Conservation (phyloP, 106 monocot species). For the Phalaenopsis aphrodite region DNA sequence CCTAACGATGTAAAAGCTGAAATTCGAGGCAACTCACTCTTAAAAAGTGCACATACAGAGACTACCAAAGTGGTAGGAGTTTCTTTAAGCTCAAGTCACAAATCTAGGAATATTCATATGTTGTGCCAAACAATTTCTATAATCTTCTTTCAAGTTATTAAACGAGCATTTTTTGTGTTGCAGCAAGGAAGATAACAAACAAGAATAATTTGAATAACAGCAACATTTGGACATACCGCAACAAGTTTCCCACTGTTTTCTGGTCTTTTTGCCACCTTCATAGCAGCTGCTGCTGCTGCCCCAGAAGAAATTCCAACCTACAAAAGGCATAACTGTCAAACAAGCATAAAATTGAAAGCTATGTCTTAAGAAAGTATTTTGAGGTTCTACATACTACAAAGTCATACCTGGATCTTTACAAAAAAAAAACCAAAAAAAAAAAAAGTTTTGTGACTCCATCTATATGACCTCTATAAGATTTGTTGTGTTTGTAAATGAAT, state of each 20-base stretch:
- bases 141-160: not conserved
- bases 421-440: no score
- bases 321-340: slow-evolving; percentile 5
- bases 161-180: not conserved
- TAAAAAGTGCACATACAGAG: no score
- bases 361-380: no score
- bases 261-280: slow-evolving; percentile 79
- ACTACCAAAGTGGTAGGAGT: not conserved
- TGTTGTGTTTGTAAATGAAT: no score
- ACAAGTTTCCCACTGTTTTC: slow-evolving; percentile 95
- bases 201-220: not conserved
- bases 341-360: not conserved
- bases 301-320: slow-evolving; percentile 99
- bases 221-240: slow-evolving; percentile 33
- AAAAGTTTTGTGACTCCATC: no score
- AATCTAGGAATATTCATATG: not conserved
- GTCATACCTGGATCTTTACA: no score
- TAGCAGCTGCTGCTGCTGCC: slow-evolving; percentile 86
- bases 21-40: no score
- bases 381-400: no score
- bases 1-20: no score
- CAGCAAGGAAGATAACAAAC: not conserved
- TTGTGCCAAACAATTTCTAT: not conserved
- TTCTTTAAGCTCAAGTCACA: not conserved
- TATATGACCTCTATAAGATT: no score